Base-by-base conservation (phyloP, 345 rosid genomes). In the Populus alba region DNA sequence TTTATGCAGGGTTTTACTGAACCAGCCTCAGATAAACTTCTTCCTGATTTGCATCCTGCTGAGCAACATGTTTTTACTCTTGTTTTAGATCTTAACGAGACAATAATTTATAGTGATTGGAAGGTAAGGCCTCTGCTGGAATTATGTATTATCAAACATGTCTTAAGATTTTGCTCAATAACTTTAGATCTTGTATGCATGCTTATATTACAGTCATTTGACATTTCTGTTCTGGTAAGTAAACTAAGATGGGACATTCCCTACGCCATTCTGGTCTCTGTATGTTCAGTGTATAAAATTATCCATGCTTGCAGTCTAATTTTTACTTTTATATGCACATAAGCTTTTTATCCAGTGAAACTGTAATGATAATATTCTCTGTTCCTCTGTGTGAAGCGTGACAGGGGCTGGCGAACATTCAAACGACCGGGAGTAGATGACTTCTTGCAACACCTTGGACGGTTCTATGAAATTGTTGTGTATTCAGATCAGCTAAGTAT, bases 341-440 rank as follows among this genome's bases (percentile, higher is more conserved):
- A 25, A 68, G 16, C 68, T 59, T 74, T 87, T 23, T 62, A 31
- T 73, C 55, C 68, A 29, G 76, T 41, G 13, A 23, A 25, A 68
- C 69, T 67, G 43, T 66, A 25, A 9, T 66, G 11, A 57, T 20
- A 8, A 22, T 61, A 23, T 59, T 79, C 66, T 74, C 20, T 77
- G 75, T 70, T 38, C 83, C 75, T 74, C 72, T 71, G 61, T 49
- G 38, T 79, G 31, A 79, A 95, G 98, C 95, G 99, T 57, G 99
- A 94, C n/a, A 91, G 94, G 87, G 99, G 99, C 72, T 97, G 99
- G 99, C 85, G 97, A 59, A 97, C 99, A 27, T 97, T 92, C 88
- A 97, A 97, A 91, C 85, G 98, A 78, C 99, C 98, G 70, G 99
- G 97, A 79, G 95, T 94, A 51, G 97, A 94, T 83, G 92, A 91